Conservation (phyloP, 805 yeast species). For the Candida pseudoglaebosa region DNA sequence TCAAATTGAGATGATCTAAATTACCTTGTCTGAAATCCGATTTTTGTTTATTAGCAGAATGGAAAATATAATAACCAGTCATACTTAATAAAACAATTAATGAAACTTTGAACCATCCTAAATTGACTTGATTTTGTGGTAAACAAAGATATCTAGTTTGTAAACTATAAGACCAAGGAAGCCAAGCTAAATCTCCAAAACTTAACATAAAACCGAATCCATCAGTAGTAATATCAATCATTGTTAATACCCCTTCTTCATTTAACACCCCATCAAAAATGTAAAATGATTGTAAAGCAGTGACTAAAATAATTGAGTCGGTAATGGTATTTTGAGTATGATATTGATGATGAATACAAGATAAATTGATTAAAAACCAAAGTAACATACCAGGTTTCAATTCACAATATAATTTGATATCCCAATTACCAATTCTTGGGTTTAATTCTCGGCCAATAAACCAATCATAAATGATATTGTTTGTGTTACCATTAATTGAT, state of each 20-base stretch:
- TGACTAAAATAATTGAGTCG: conserved; percentile 71
- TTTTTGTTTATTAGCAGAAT: conserved; percentile 80
- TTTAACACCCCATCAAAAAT: conserved; percentile 88
- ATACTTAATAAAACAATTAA: conserved; percentile 47
- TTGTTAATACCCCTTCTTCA: conserved; percentile 83
- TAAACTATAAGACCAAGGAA: conserved; percentile 86
- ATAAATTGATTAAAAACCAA: conserved; percentile 74
- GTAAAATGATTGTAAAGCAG: conserved; percentile 70
- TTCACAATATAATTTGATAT: conserved; percentile 88
- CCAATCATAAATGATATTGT: conserved; percentile 79
- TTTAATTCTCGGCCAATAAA: conserved; percentile 95
- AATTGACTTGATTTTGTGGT: conserved; percentile 44
- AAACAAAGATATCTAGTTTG: conserved; percentile 80
- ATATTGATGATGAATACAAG: conserved; percentile 82
- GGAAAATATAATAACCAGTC: conserved; percentile 78
- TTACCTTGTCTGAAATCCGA: conserved; percentile 78
- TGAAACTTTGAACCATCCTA: conserved; percentile 41
- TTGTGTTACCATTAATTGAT: conserved; percentile 84
- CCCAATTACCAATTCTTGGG: conserved; percentile 82
- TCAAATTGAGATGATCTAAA: conserved; percentile 58
- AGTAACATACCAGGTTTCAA: conserved; percentile 89
- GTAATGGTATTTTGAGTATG: conserved; percentile 52
- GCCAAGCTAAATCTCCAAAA: conserved; percentile 89
- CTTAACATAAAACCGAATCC: conserved; percentile 97
- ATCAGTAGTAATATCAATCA: conserved; percentile 96